A percentile compares a stretch with the other conserved stretches of the same genome.
Conservation (phyloP, 306 rosid species). For the Prunus dulcis region DNA sequence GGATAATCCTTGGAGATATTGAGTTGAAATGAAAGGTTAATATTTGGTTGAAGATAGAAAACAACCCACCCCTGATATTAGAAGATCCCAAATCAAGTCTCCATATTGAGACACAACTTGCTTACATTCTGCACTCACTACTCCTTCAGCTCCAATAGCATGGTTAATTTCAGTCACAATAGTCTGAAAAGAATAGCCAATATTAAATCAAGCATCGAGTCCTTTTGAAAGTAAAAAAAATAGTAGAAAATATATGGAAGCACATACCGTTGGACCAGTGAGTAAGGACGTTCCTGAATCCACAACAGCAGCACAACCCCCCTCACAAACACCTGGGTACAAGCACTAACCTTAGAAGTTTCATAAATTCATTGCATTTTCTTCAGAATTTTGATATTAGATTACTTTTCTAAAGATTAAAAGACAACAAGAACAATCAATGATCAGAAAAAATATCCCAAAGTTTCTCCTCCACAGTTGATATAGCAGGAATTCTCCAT, state of each 20-base stretch:
- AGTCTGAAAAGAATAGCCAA: conserved; percentile 39
- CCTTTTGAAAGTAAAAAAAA: background rate
- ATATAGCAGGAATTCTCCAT: conserved; percentile 11
- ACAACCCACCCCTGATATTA: conserved; percentile 59
- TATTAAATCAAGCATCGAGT: background rate
- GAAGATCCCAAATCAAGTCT: conserved; percentile 76
- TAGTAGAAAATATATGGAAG: conserved; percentile 14
- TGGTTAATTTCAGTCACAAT: conserved; percentile 77
- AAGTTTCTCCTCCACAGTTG: background rate
- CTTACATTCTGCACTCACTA: conserved; percentile 74
- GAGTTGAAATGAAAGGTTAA: background rate
- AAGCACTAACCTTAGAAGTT: no score
- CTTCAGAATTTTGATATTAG: background rate
- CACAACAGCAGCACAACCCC: conserved; percentile 77
- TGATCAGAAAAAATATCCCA: background rate
- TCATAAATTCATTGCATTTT: no score
- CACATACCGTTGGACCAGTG: conserved; percentile 78
- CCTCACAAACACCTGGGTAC: conserved; percentile 56
- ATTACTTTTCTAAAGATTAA: background rate
- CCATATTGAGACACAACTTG: conserved; percentile 66
- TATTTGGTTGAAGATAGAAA: background rate
- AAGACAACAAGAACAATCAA: background rate
- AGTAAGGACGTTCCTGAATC: conserved; percentile 94
- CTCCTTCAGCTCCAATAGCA: conserved; percentile 93
- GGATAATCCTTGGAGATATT: conserved; percentile 4